phyloP scores from a whole-genome alignment of 169 alveolate genomes.

The Amoebophrya sp. region DNA sequence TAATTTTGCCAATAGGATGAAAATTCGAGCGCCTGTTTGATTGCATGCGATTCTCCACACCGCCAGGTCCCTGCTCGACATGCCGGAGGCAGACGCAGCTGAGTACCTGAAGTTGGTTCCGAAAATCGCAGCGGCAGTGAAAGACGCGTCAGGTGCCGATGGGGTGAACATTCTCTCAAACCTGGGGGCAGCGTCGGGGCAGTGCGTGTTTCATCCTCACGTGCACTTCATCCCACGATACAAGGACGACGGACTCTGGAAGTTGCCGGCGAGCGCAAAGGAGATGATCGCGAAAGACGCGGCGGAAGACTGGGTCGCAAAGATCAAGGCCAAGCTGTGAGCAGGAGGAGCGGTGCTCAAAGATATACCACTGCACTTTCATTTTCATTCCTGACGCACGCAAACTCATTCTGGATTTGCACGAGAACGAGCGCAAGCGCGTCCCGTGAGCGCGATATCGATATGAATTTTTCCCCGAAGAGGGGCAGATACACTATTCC shows the following conservation, averaged over 20 bases:
- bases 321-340: too few species aligned
- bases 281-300: background rate
- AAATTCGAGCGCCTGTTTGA: background rate
- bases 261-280: background rate
- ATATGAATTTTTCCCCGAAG: too few species aligned
- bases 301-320: background rate
- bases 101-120: background rate
- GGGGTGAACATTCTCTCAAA: background rate
- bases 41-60: background rate
- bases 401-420: too few species aligned
- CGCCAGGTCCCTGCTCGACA: background rate
- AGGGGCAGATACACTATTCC: too few species aligned
- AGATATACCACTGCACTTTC: too few species aligned
- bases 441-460: too few species aligned
- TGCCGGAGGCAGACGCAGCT: background rate
- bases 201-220: background rate
- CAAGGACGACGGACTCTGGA: background rate
- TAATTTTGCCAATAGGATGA: too few species aligned
- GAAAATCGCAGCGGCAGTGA: background rate
- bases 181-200: background rate
- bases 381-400: too few species aligned
- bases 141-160: background rate
- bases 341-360: too few species aligned
- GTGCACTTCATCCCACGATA: slow-evolving; percentile 10
- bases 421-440: too few species aligned